A percentile compares a stretch with the other conserved stretches of the same genome.
Evolutionary conservation across 2,329 filamentous ascomycete genomes (phyloP).

Genomic region (Allantophomopsis cytisporea): DNA sequence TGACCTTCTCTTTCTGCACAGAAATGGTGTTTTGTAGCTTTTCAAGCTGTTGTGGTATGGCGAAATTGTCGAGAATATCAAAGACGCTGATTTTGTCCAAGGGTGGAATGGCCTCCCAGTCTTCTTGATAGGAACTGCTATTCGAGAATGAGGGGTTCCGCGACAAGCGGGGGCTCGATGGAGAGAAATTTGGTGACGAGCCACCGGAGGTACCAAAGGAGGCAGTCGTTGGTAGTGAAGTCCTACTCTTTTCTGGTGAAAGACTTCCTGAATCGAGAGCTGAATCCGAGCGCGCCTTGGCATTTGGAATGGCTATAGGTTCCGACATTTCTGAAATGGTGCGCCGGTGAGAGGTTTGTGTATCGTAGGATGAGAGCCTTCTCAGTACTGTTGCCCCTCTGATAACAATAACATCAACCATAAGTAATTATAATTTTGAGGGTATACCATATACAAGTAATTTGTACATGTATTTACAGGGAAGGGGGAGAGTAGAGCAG

Average conservation of each 20-base stretch:
- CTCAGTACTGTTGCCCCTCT: constrained; percentile 26
- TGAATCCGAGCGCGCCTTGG: constrained; percentile 6
- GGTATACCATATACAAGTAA: neutral
- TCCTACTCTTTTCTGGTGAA: constrained; percentile 9
- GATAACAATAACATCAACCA: constrained; percentile 29
- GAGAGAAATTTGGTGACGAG: constrained; percentile 32
- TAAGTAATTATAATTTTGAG: constrained; percentile 6
- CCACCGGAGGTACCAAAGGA: constrained; percentile 25
- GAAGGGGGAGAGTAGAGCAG: too few relatives aligned
- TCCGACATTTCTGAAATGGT: constrained; percentile 30
- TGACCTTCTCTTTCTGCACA: constrained; percentile 73
- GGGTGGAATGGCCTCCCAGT: constrained; percentile 77
- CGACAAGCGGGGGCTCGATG: constrained; percentile 46
- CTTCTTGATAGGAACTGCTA: constrained; percentile 75
- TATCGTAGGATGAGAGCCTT: constrained; percentile 24
- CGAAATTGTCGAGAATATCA: constrained; percentile 88
- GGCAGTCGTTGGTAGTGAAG: neutral
- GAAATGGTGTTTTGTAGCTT: constrained; percentile 75
- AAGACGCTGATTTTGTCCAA: constrained; percentile 84
- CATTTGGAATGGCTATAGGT: constrained; percentile 20
- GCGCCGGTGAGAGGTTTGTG: constrained; percentile 19
- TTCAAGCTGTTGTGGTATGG: constrained; percentile 79
- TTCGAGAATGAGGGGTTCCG: constrained; percentile 72
- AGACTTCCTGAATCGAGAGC: constrained; percentile 7
- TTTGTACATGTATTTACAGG: too few relatives aligned